Conservation (phyloP, 73 alveolate genomes). For the Tetrahymena thermophila region DNA sequence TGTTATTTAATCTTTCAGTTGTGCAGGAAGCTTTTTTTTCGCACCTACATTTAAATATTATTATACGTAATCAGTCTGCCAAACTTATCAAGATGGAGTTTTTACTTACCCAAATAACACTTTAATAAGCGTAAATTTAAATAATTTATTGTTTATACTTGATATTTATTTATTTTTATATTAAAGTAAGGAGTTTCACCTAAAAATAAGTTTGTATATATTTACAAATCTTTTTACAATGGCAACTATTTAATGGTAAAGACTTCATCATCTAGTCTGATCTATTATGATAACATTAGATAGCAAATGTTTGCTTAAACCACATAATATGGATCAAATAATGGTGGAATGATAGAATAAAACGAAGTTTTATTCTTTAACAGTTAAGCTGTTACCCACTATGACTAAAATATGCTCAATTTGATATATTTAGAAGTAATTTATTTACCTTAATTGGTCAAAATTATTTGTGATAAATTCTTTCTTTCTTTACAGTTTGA, state of each 20-base stretch:
- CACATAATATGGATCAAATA: background rate
- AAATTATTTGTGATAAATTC: too few species aligned
- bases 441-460: background rate
- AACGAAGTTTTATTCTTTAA: background rate
- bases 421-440: background rate
- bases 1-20: background rate
- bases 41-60: background rate
- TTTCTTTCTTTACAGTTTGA: too few species aligned
- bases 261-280: background rate
- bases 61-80: background rate
- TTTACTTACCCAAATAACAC: background rate
- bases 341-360: background rate
- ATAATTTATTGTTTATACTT: too few species aligned
- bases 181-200: background rate
- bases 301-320: background rate
- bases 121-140: background rate
- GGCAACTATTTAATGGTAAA: background rate
- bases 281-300: background rate
- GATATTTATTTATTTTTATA: too few species aligned
- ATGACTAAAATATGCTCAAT: background rate
- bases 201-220: background rate
- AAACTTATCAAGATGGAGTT: background rate
- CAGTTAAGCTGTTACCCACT: background rate
- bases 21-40: background rate
- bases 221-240: background rate